Evolutionary conservation across 164 flowering plant genomes (phyloP).

Genomic region (Akebia trifoliata): DNA sequence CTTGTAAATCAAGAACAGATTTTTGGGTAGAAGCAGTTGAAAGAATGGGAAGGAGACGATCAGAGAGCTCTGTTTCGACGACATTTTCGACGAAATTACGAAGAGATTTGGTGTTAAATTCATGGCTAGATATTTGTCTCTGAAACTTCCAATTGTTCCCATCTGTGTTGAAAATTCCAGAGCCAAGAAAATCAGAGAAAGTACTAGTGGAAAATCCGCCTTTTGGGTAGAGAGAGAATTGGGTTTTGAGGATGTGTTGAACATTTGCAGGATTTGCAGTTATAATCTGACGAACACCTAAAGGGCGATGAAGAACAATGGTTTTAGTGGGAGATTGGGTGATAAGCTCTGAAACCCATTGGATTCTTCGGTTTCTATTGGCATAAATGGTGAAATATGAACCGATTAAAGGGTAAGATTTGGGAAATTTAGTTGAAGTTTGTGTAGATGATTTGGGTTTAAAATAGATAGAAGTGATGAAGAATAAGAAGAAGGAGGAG

Average conservation of each 20-base stretch:
- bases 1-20: conserved; percentile 41
- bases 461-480: neutral
- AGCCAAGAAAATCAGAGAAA: conserved; percentile 38
- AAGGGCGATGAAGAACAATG: conserved; percentile 23
- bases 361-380: conserved; percentile 14
- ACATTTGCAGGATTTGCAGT: conserved; percentile 51
- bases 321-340: conserved; percentile 33
- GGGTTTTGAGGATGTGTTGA: conserved; percentile 48
- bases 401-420: conserved; percentile 39
- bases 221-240: conserved; percentile 39
- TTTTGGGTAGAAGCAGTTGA: conserved; percentile 20
- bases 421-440: conserved; percentile 13
- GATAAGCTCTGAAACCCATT: conserved; percentile 31
- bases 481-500: neutral
- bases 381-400: conserved; percentile 13
- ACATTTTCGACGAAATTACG: conserved; percentile 33
- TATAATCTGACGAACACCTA: conserved; percentile 18
- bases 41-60: conserved; percentile 37
- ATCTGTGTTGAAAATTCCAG: conserved; percentile 42
- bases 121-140: conserved; percentile 41
- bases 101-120: conserved; percentile 47
- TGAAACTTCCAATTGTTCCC: conserved; percentile 52
- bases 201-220: conserved; percentile 12
- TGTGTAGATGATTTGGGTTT: neutral
- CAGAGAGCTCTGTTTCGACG: conserved; percentile 37